Base-by-base conservation (phyloP, 2,329 filamentous ascomycete species). In the Venturia asperata region DNA sequence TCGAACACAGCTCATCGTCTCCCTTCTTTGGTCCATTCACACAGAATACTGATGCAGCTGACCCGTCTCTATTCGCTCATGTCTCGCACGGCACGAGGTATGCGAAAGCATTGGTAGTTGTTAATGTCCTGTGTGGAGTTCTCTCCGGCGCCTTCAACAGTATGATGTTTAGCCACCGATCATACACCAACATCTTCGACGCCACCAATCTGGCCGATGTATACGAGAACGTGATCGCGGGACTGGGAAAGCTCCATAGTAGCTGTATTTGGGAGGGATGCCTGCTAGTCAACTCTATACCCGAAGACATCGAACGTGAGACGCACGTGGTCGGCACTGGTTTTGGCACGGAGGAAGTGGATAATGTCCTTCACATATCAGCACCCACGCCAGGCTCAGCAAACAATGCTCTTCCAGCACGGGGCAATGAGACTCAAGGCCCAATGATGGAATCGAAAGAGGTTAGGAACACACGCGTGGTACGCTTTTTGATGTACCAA, bases 211-310 rank as follows among this genome's bases (percentile, higher is more conserved):
- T 96, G 27, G 91, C 87, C 41, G 93, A 97, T 74, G 87, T 91
- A 73, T 96, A 96, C 73, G 80, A 85, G 56, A 77, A 81, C n/a
- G 78, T 97, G 45, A 83, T 96, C 30, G 83, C 85, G 67, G 86
- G 86, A 34, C 82, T 97, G 42, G 92, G 91, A 3, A 86, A 87
- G 30, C 78, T 99, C 19, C 83, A 97, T 68, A 85, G 89, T 52
- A 87, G 88, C 63, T 89, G 91, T 66, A 82, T 96, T n/a, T 88
- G 87, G 75, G 93, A 99, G 75, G 90, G 95, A 69, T 89, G 92
- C 43, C 79, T 63, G 17, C 80, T 97, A 56, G 84, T 89, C 68
- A 87, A 85, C 62, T 81, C 84, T 63, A 87, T 96, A 61, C 91
- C 93, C 0, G 82, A 86, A 45, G 80, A 86, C 66, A 90, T 87